phyloP scores from a whole-genome alignment of 306 rosid genomes.

The Begonia loranthoides region DNA sequence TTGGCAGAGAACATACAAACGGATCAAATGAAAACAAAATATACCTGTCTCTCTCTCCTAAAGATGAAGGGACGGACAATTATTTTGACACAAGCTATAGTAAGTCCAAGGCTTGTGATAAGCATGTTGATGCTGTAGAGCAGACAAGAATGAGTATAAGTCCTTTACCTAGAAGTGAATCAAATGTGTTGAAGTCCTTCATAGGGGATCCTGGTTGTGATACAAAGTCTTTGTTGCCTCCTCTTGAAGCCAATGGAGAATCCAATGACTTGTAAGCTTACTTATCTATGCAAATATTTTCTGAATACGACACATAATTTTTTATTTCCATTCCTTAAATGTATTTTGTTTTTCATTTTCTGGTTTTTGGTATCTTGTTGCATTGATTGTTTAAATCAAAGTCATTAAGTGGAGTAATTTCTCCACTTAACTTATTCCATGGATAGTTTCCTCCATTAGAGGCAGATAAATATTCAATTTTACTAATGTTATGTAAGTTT shows the following conservation, averaged over 20 bases:
- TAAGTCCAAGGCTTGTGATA: conserved; percentile 19
- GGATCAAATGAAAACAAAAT: not conserved
- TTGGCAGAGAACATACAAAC: not conserved
- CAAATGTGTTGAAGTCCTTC: conserved; percentile 14
- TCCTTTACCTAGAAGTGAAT: conserved; percentile 24
- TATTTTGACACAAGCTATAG: conserved; percentile 6
- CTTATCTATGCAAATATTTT: not conserved
- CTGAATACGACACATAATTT: not conserved
- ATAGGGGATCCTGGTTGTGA: conserved; percentile 19
- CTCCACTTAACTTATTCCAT: not conserved
- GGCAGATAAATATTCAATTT: too few relatives aligned
- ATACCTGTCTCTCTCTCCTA: conserved; percentile 16
- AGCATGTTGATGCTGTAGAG: conserved; percentile 22
- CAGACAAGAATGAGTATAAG: conserved; percentile 14
- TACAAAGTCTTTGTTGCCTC: conserved; percentile 22
- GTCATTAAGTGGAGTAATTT: not conserved
- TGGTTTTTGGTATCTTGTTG: not conserved
- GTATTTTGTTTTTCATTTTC: not conserved
- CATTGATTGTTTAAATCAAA: not conserved
- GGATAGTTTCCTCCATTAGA: too few relatives aligned
- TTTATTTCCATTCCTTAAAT: not conserved
- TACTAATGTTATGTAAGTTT: too few relatives aligned
- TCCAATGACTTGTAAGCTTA: conserved; percentile 45
- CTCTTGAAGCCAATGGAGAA: conserved; percentile 22
- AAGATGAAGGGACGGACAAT: conserved; percentile 17